phyloP scores from a whole-genome alignment of 371 early-diverging fungal species.

The Coemansia sp. region DNA sequence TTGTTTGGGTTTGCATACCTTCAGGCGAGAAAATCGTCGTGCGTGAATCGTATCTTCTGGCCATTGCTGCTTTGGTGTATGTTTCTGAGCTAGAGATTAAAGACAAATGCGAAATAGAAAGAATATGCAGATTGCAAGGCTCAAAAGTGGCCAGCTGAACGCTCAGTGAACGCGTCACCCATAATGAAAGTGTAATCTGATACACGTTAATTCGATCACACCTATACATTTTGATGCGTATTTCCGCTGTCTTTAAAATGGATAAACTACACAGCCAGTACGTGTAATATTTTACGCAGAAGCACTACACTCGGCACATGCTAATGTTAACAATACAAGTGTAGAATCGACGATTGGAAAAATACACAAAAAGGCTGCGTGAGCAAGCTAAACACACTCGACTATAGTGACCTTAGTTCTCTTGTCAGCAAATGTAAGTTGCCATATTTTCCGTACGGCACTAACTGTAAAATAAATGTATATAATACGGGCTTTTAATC shows the following conservation, averaged over 20 bases:
- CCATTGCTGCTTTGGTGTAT: conserved; percentile 56
- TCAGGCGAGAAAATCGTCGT: conserved; percentile 98
- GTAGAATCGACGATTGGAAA: conserved; percentile 24
- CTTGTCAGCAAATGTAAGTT: not conserved
- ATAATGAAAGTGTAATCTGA: conserved; percentile 8
- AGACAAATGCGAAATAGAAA: not conserved
- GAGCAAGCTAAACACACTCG: conserved; percentile 7
- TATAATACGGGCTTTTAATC: not conserved
- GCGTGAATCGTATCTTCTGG: conserved; percentile 95
- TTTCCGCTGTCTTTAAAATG: not conserved
- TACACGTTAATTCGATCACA: not conserved
- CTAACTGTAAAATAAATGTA: not conserved
- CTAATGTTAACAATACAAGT: not conserved
- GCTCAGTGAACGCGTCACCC: conserved; percentile 15
- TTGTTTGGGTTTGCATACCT: conserved; percentile 60
- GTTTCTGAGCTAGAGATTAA: not conserved
- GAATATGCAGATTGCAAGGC: not conserved
- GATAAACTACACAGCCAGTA: conserved; percentile 9
- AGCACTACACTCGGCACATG: not conserved
- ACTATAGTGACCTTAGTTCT: not conserved
- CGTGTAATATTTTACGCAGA: not conserved
- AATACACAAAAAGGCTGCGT: conserved; percentile 16
- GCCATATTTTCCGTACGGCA: not conserved
- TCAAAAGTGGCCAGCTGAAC: not conserved
- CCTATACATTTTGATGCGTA: not conserved